These are phyloP conservation scores for Furcasterigmium furcatum DNA, from an alignment of 2,329 filamentous ascomycete species.

Conservation along the genomic window DNA sequence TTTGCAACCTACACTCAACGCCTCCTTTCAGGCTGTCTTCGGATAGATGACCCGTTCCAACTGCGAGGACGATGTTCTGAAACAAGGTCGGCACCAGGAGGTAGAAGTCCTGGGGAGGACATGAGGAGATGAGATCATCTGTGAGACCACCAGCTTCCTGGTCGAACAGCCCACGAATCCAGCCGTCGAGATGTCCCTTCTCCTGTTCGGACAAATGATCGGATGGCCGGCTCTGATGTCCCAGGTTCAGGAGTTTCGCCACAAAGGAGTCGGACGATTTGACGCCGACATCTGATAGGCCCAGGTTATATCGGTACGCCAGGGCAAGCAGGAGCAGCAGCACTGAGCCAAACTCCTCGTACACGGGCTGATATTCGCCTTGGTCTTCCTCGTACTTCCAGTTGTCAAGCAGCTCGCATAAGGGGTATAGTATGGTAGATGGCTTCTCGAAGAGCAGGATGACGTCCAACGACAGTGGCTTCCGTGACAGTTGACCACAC, in stretches of 20 bases:
- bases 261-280: slow-evolving; percentile 62
- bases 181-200: slow-evolving; percentile 63
- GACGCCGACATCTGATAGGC: slow-evolving; percentile 60
- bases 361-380: slow-evolving; percentile 79
- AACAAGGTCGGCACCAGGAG: slow-evolving; percentile 74
- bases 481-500: slow-evolving; percentile 70
- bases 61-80: slow-evolving; percentile 69
- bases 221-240: slow-evolving; percentile 52
- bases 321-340: slow-evolving; percentile 71
- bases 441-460: slow-evolving; percentile 73
- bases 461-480: slow-evolving; percentile 69
- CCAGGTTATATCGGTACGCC: slow-evolving; percentile 71
- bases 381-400: slow-evolving; percentile 84
- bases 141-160: slow-evolving; percentile 69
- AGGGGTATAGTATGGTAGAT: slow-evolving; percentile 64
- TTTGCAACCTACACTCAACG: slow-evolving; percentile 67
- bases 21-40: slow-evolving; percentile 72
- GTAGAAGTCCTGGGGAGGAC: slow-evolving; percentile 80
- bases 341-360: slow-evolving; percentile 81
- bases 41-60: slow-evolving; percentile 60
- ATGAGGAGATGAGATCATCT: slow-evolving; percentile 79
- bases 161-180: slow-evolving; percentile 77
- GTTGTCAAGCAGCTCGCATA: slow-evolving; percentile 72
- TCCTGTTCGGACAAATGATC: slow-evolving; percentile 64
- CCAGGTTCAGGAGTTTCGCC: slow-evolving; percentile 59